Evolutionary conservation across 768 basidiomycete species (phyloP).

Genomic region (Tricholoma sp.): DNA sequence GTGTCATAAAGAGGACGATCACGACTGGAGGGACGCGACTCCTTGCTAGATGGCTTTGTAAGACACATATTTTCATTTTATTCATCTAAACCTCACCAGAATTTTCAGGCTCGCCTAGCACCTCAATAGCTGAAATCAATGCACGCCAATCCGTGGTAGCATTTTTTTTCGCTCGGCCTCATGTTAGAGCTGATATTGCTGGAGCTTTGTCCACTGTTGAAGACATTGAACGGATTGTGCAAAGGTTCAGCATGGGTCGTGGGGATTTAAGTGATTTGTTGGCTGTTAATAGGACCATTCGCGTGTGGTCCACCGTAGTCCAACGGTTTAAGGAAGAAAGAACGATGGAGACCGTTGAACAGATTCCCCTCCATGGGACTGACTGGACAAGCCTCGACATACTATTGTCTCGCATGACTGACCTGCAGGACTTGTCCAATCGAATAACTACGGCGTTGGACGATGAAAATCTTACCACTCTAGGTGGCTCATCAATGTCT

Average conservation of each 20-base stretch:
- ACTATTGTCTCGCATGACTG: constrained; percentile 47
- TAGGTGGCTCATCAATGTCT: background rate
- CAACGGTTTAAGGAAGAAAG: constrained; percentile 53
- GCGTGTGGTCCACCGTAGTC: constrained; percentile 51
- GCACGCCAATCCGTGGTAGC: constrained; percentile 74
- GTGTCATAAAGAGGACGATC: constrained; percentile 68
- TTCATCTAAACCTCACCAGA: constrained; percentile 3
- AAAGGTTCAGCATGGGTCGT: constrained; percentile 66
- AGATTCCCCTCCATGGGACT: constrained; percentile 16
- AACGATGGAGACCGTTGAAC: constrained; percentile 39
- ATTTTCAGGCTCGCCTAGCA: constrained; percentile 75
- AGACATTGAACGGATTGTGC: constrained; percentile 72
- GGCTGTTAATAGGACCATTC: constrained; percentile 58
- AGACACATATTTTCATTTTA: constrained; percentile 32
- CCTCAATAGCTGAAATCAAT: constrained; percentile 66
- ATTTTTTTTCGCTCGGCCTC: constrained; percentile 55
- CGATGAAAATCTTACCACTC: background rate
- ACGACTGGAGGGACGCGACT: constrained; percentile 76
- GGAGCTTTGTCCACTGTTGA: constrained; percentile 52
- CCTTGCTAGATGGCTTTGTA: constrained; percentile 75
- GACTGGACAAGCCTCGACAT: constrained; percentile 57
- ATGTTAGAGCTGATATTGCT: constrained; percentile 61
- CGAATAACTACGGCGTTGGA: constrained; percentile 52
- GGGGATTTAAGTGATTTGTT: constrained; percentile 64
- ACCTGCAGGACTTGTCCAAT: constrained; percentile 46